A percentile compares a stretch with the other conserved stretches of the same genome.
phyloP scores from a whole-genome alignment of 257 asterid species.

The Jasminum sambac region DNA sequence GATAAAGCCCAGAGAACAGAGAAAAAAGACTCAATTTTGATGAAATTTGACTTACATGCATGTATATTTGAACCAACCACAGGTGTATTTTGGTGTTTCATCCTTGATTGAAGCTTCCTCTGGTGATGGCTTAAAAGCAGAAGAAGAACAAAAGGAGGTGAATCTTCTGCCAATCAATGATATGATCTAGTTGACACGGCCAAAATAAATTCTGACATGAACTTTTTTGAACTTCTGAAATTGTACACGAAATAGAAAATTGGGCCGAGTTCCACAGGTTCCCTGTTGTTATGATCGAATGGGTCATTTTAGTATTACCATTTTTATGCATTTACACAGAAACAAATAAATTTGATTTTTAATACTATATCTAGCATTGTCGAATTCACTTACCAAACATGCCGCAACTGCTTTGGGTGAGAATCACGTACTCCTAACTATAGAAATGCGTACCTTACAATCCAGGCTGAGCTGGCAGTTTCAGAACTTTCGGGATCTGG shows the following conservation, averaged over 20 bases:
- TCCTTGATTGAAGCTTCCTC: slow-evolving; percentile 89
- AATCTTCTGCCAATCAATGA: slow-evolving; percentile 12
- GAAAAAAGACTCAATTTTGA: not conserved
- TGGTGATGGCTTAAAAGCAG: slow-evolving; percentile 69
- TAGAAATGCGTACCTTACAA: slow-evolving; percentile 14
- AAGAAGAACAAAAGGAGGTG: slow-evolving; percentile 97
- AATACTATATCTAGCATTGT: not conserved
- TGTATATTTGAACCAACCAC: slow-evolving; percentile 22
- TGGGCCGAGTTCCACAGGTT: not conserved
- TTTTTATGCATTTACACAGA: not conserved
- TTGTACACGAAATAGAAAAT: not conserved
- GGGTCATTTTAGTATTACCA: not conserved
- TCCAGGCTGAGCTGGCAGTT: slow-evolving; percentile 90
- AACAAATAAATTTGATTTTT: not conserved
- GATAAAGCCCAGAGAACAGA: not conserved
- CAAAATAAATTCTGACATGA: not conserved
- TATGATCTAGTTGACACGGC: not conserved
- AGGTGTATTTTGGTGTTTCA: slow-evolving; percentile 95
- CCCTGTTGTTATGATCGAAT: not conserved
- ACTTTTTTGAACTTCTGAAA: not conserved
- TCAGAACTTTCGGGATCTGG: slow-evolving; percentile 85
- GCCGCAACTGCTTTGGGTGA: not conserved
- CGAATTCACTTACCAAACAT: not conserved
- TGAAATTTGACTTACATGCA: not conserved
- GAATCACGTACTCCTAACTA: slow-evolving; percentile 12